Evolutionary conservation across 2,329 filamentous ascomycete genomes (phyloP), one percentile per base, ranked within the genome.

Genomic region (Graphilbum ipis-grandicollis): DNA sequence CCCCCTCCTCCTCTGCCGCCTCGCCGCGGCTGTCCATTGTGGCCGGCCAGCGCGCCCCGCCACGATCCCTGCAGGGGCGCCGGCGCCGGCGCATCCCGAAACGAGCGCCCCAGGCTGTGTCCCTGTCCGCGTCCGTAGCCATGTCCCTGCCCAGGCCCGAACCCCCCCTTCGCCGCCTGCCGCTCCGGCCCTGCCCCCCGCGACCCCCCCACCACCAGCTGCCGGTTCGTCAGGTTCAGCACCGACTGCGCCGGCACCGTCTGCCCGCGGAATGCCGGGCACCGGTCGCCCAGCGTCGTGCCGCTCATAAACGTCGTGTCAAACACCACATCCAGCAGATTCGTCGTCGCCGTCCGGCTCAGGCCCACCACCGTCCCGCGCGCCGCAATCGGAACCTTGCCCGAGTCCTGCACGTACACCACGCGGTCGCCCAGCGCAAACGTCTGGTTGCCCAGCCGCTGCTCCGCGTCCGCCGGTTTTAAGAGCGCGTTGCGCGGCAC

Each of bases 261-360:
- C 53, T 90, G 86, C 36, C 90, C 90, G 26, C 88, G 75, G 73
- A 98, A 98, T 28, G 83, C 76, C 19, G 85, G 84, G 52, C 88
- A 93, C 41, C 90, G 78, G 39, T 86, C 85, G 41, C 83, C 81
- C 14, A 98, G 68, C 1, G 82, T 90, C 2, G 86, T 94, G 43
- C 90, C 90, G 51, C 85, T 93, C 86, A 98, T 96, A 57, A 98
- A 98, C 0, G 84, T 80, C 12, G 74, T 72, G 53, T 98, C 92
- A 57, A 93, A 98, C 8, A 98, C 77, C 39, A 96, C 72, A 53
- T 98, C 90, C 28, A 98, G 66, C 40, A 94, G 67, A 33, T 82
- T 71, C 19, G 78, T 79, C 39, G 82, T 80, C 17, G 85, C 69
- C 22, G 86, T 94, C 39, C 83, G 79, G 42, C 85, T 94, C 52